Evolutionary conservation across 176 grass and related monocot species (phyloP).

Genomic region (Eremochloa ophiuroides): DNA sequence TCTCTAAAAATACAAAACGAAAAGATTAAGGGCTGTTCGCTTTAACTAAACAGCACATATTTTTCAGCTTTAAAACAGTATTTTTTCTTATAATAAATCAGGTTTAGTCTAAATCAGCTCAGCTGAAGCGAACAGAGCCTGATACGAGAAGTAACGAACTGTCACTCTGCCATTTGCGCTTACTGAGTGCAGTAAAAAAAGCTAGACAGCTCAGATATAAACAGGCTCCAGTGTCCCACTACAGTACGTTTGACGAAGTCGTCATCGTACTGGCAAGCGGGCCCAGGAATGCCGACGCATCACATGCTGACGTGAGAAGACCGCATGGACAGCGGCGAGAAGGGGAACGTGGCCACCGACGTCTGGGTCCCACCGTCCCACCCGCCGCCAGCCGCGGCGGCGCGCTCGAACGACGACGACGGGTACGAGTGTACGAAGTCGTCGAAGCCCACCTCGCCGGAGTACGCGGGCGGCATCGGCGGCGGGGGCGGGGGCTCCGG

Average conservation of each 20-base stretch:
- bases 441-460: constrained; percentile 51
- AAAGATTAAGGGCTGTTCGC: too few relatives aligned
- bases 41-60: too few relatives aligned
- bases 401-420: constrained; percentile 64
- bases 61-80: too few relatives aligned
- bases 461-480: constrained; percentile 1
- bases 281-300: not conserved
- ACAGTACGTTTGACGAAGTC: not conserved
- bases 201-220: not conserved
- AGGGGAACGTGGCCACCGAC: constrained; percentile 38
- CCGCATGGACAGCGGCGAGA: constrained; percentile 49
- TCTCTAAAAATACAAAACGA: too few relatives aligned
- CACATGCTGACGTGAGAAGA: constrained; percentile 44
- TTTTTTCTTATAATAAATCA: too few relatives aligned
- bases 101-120: too few relatives aligned
- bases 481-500: constrained; percentile 38
- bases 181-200: not conserved
- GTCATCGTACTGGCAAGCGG: not conserved
- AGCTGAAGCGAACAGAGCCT: too few relatives aligned
- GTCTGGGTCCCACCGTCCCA: constrained; percentile 4
- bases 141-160: not conserved
- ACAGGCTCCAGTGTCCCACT: not conserved
- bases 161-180: not conserved
- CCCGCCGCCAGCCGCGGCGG: not conserved
- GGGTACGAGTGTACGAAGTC: constrained; percentile 86